Base-by-base conservation (phyloP, 2,329 filamentous ascomycete genomes). In the Pyricularia sp. region DNA sequence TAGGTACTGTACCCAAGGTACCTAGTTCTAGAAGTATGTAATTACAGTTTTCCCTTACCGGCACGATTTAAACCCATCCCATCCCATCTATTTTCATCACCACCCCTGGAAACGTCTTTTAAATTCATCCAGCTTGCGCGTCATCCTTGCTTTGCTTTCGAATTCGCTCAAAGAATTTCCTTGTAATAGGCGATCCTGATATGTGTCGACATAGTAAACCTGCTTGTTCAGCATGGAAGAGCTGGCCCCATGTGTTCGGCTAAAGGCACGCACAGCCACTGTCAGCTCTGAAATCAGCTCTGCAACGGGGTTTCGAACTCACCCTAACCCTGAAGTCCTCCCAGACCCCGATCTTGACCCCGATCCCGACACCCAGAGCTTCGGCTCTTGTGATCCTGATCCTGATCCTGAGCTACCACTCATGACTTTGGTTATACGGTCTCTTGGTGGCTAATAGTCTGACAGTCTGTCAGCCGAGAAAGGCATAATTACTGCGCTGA, bases 171-270 rank as follows among this genome's bases (percentile, higher is more conserved):
- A n/a, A 26, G n/a, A 42, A 33, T 10, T 11, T 10, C 30, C 65
- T 30, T 66, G 65, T 20, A 36, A 11, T n/a, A 42, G 65, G 20
- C 36, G 33, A 26, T 66, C 65, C n/a, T 36, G 65, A 17, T 36
- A 33, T 17, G 65, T 20, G 33, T 66, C 23, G 33, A 66, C 33
- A 42, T 66, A 36, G 65, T 66, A 66, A 11, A 36, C 23, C 9
- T 66, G 33, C 17, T 36, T 30, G 30, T 66, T 42, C 30, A 66
- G 65, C 65, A 66, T 66, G 65, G 14, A 36, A 30, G 65, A 26
- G 30, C 23, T 26, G 23, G 23, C 23, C n/a, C 23, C 58, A 25
- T 6, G 4, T 26, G 58, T 14, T 61, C 3, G 25, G 23, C 58
- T 61, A 26, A 10, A 26, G 6, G 20, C 5, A n/a, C 17, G 42